Evolutionary conservation across 2,329 filamentous ascomycete species (phyloP).

Genomic region (Volutella citrinella): DNA sequence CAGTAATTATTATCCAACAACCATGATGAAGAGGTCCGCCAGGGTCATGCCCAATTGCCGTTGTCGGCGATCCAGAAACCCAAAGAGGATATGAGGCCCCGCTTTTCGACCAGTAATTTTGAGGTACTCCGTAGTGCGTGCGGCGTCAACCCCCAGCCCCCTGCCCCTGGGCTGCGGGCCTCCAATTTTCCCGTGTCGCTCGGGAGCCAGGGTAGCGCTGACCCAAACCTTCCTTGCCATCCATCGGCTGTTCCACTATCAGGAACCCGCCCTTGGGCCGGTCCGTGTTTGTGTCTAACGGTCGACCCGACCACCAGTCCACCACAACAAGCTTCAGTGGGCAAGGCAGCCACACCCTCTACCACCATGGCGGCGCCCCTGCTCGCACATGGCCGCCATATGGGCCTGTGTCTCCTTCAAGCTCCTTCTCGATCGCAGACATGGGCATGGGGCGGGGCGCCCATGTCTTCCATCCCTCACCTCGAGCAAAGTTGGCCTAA

Average conservation of each 20-base stretch:
- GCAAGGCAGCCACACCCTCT: conserved; percentile 17
- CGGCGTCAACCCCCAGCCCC: too few species aligned
- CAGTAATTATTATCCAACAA: too few species aligned
- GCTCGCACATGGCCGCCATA: conserved; percentile 19
- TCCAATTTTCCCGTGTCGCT: conserved; percentile 17
- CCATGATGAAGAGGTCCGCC: too few species aligned
- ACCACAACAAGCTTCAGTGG: conserved; percentile 11
- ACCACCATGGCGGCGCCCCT: conserved; percentile 14
- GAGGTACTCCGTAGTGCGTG: too few species aligned
- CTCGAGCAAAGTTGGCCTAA: too few species aligned
- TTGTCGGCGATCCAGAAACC: too few species aligned
- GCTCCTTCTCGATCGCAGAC: conserved; percentile 14
- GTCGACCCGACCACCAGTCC: too few species aligned
- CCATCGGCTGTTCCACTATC: conserved; percentile 24
- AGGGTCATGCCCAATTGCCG: too few species aligned
- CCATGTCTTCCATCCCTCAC: too few species aligned
- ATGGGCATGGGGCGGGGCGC: conserved; percentile 12
- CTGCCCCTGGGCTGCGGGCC: conserved; percentile 16
- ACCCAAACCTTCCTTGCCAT: conserved; percentile 21
- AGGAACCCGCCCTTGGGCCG: conserved; percentile 14
- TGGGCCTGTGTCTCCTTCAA: conserved; percentile 13
- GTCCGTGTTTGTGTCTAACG: conserved; percentile 17
- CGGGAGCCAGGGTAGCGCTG: conserved; percentile 20
- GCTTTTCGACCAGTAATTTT: too few species aligned
- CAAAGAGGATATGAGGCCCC: too few species aligned